These are phyloP conservation scores for Apiospora aurea DNA, from an alignment of 2,329 filamentous ascomycete species.

Conservation along the genomic window DNA sequence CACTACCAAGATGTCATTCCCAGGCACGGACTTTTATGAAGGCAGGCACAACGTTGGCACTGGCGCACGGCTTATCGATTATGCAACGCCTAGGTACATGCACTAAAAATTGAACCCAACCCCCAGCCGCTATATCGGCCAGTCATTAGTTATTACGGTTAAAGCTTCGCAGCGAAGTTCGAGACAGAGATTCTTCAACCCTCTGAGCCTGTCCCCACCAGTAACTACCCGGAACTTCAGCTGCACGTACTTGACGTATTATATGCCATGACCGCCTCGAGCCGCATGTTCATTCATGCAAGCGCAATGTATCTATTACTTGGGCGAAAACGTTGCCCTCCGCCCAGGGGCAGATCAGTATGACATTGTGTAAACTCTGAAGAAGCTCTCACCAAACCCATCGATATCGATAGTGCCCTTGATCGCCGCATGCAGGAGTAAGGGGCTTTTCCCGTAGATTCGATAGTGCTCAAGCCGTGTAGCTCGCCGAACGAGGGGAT, in stretches of 20 bases:
- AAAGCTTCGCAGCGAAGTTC: not conserved
- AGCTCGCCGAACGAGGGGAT: not conserved
- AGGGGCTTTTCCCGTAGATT: not conserved
- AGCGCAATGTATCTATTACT: not conserved
- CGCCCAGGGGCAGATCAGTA: not conserved
- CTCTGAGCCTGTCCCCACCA: not conserved
- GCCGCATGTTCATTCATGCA: not conserved
- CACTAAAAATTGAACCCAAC: not conserved
- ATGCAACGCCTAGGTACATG: not conserved
- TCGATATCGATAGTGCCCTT: not conserved
- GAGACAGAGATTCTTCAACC: too few relatives aligned
- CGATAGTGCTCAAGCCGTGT: not conserved
- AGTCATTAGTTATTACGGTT: not conserved
- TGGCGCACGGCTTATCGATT: constrained; percentile 1
- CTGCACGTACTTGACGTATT: too few relatives aligned
- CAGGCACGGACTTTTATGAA: constrained; percentile 18
- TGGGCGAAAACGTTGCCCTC: not conserved
- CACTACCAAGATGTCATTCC: constrained; percentile 16
- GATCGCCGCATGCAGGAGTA: not conserved
- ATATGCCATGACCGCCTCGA: not conserved
- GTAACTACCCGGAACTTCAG: too few relatives aligned
- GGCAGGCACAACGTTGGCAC: constrained; percentile 1
- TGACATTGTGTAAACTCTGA: not conserved
- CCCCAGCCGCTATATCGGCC: not conserved
- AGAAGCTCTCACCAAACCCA: not conserved